These are phyloP conservation scores for Hypoxylon sp. DNA, from an alignment of 2,329 filamentous ascomycete species.

Conservation along the genomic window DNA sequence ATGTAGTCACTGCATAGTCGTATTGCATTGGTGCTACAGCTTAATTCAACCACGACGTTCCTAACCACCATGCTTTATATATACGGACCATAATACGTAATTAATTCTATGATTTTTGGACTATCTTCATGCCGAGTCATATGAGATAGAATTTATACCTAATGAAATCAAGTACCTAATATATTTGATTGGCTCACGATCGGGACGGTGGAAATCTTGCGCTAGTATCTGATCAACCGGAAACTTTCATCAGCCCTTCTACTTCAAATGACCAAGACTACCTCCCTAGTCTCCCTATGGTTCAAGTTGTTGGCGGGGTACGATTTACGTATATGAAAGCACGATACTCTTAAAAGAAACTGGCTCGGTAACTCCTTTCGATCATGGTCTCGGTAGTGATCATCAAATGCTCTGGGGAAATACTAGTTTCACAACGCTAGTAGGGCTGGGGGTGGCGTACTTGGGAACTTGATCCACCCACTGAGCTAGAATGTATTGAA, in stretches of 20 bases:
- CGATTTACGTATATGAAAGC: too few species aligned
- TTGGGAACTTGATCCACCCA: not conserved
- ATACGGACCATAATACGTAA: too few species aligned
- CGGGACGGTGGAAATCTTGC: not conserved
- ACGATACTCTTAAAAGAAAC: not conserved
- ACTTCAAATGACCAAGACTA: too few species aligned
- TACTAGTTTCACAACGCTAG: not conserved
- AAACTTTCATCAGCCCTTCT: not conserved
- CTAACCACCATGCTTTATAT: not conserved
- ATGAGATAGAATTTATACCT: not conserved
- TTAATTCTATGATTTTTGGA: too few species aligned
- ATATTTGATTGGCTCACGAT: not conserved
- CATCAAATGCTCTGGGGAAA: not conserved
- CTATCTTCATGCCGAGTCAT: not conserved
- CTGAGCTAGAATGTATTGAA: not conserved
- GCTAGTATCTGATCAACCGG: not conserved
- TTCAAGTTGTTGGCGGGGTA: not conserved
- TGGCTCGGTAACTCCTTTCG: not conserved
- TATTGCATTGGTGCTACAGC: conserved; percentile 35
- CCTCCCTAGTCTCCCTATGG: too few species aligned
- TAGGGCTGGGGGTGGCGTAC: not conserved
- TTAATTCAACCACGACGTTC: conserved; percentile 34
- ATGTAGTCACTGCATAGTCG: conserved; percentile 32
- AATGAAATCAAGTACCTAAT: not conserved
- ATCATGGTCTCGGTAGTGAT: not conserved